These are phyloP conservation scores for Volvariella surrecta DNA, from an alignment of 1,284 basidiomycete genomes.

Conservation along the genomic window DNA sequence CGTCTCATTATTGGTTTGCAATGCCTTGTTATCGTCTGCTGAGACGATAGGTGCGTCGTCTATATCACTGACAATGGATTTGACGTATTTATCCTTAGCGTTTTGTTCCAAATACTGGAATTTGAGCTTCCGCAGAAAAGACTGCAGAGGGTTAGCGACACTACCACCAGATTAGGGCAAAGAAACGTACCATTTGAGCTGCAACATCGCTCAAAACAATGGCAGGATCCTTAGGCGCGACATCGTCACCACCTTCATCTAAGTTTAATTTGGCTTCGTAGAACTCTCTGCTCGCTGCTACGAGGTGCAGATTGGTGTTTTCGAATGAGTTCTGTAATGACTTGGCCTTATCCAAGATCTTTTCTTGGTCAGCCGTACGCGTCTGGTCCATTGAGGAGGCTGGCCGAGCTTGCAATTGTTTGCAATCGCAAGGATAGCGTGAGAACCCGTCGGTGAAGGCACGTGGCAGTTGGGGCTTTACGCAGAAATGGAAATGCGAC, in stretches of 20 bases:
- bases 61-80: conserved; percentile 75
- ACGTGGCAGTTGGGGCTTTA: no score
- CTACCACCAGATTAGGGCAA: background rate
- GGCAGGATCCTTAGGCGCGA: conserved; percentile 32
- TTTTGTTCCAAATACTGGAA: conserved; percentile 83
- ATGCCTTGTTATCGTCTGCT: conserved; percentile 63
- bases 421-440: no score
- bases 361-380: conserved; percentile 20
- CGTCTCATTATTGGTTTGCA: conserved; percentile 50
- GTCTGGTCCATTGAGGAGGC: background rate
- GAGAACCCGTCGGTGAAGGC: no score
- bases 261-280: conserved; percentile 24
- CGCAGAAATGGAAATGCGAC: no score
- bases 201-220: conserved; percentile 37
- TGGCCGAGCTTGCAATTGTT: no score
- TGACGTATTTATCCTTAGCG: conserved; percentile 80
- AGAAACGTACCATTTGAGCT: conserved; percentile 33
- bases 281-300: conserved; percentile 25
- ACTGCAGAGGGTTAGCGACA: conserved; percentile 27
- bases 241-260: conserved; percentile 25
- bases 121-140: conserved; percentile 76
- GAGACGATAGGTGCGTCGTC: conserved; percentile 71
- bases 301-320: conserved; percentile 25
- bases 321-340: conserved; percentile 21
- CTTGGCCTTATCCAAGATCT: conserved; percentile 18